Base-by-base conservation (phyloP, 208 protist genomes). In the Acanthamoeba sp. region DNA sequence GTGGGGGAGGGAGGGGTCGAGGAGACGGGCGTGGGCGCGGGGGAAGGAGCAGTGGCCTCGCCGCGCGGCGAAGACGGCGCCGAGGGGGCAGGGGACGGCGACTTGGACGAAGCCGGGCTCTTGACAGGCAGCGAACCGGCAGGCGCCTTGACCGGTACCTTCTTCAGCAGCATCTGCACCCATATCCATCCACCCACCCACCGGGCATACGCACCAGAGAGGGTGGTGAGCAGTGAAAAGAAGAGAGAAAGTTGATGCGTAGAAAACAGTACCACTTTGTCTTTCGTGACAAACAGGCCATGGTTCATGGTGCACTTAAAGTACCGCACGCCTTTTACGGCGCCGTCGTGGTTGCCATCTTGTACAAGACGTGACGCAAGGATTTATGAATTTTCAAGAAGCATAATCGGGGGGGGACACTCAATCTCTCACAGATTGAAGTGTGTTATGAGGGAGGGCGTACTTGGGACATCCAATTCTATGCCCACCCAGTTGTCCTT, bases 401-500 rank as follows among this genome's bases (percentile, higher is more conserved):
- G 34, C 27, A 18, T 2, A 36, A 36, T 1, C 22, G 12, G 64
- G 27, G 34, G 10, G 32, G 10, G 16, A 36, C 6, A 7, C 9
- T 32, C 12, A 3, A 40, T 38, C 34, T 73, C 38, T 27, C 1
- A 78, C 2, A 48, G 14, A 62, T 62, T 45, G 38, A 88, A 62
- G 38, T 27, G 48, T 34, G n/a, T 20, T 6, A 48, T 45, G 29
- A 91, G 76, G 76, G n/a, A 40, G 84, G 55, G 22, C 48, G 59
- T 80, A 93, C 89, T 82, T 82, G 89, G 89, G 20, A 32, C 40
- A 82, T 93, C 89, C 14, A 93, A 42, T 27, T 93, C 89, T 24
- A 93, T 93, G 57, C 89, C 89, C 4, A 93, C 89, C 89, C 89
- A 93, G 66, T 93, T 93, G 57, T 93, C 89, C 89, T 93, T 93